These are phyloP conservation scores for Hymenoscyphus fructigenus DNA, from an alignment of 2,329 filamentous ascomycete species.

Conservation along the genomic window DNA sequence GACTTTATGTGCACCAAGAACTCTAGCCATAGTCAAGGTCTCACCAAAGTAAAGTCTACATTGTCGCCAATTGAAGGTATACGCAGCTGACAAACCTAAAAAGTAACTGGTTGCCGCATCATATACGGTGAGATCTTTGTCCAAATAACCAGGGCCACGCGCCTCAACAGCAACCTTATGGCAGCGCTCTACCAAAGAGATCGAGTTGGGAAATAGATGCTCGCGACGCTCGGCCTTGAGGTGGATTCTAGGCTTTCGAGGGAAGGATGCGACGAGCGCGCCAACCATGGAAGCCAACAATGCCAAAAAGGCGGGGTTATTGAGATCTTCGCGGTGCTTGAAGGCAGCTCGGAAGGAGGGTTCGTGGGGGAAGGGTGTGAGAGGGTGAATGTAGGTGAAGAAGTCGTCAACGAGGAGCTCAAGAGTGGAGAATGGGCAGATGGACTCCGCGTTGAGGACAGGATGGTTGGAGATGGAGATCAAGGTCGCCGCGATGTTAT, in stretches of 20 bases:
- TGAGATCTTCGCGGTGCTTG: conserved; percentile 63
- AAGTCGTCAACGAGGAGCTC: conserved; percentile 75
- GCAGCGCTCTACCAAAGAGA: conserved; percentile 69
- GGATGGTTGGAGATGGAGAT: conserved; percentile 36
- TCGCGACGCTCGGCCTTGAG: conserved; percentile 66
- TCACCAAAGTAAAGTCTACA: conserved; percentile 72
- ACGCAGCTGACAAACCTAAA: conserved; percentile 63
- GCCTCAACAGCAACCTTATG: conserved; percentile 67
- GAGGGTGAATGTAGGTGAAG: conserved; percentile 78
- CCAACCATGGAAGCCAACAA: conserved; percentile 74
- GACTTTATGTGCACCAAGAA: conserved; percentile 63
- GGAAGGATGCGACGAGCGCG: conserved; percentile 72
- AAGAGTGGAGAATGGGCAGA: conserved; percentile 67
- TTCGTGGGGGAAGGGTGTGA: conserved; percentile 76
- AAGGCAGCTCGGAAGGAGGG: conserved; percentile 73
- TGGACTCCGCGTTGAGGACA: conserved; percentile 62
- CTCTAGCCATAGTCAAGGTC: conserved; percentile 65
- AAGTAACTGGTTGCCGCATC: conserved; percentile 76
- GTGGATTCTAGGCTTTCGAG: conserved; percentile 67
- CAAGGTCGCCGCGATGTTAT: conserved; percentile 35
- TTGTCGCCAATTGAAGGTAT: conserved; percentile 67
- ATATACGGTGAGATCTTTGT: conserved; percentile 55
- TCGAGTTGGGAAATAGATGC: conserved; percentile 65
- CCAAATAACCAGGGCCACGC: conserved; percentile 58
- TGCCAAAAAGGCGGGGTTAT: conserved; percentile 65